These are phyloP conservation scores for Backusella morwellensis DNA, from an alignment of 192 early-diverging fungal genomes.

Conservation along the genomic window DNA sequence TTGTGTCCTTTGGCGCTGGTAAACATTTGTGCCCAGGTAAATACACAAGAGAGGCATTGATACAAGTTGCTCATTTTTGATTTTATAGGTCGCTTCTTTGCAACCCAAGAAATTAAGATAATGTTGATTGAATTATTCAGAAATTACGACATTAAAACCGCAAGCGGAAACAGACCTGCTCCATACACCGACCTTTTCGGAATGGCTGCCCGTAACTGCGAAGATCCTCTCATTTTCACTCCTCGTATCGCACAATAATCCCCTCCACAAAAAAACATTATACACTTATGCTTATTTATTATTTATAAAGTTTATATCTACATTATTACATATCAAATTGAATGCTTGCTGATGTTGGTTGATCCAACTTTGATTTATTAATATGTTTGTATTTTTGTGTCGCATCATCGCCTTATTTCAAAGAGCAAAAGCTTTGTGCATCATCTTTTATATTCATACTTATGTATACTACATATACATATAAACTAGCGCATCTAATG, in stretches of 20 bases:
- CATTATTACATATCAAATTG: too few relatives aligned
- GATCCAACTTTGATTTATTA: too few relatives aligned
- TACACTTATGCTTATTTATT: too few relatives aligned
- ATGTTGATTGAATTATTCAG: slow-evolving; percentile 5
- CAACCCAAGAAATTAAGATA: slow-evolving; percentile 29
- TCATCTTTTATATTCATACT: too few relatives aligned
- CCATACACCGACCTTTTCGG: slow-evolving; percentile 13
- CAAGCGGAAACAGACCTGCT: slow-evolving; percentile 6
- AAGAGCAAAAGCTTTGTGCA: too few relatives aligned
- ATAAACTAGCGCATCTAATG: too few relatives aligned
- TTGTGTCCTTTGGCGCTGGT: slow-evolving; percentile 16
- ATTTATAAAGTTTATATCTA: too few relatives aligned
- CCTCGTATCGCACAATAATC: neutral
- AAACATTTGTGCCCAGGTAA: slow-evolving; percentile 26
- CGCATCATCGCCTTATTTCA: too few relatives aligned
- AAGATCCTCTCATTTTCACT: slow-evolving; percentile 14
- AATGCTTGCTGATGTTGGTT: too few relatives aligned
- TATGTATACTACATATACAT: too few relatives aligned
- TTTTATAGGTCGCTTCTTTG: slow-evolving; percentile 24
- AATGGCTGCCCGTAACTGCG: slow-evolving; percentile 3
- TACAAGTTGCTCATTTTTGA: neutral
- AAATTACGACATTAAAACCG: slow-evolving; percentile 13
- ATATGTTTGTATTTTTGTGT: too few relatives aligned
- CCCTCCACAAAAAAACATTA: neutral
- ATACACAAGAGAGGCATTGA: neutral